phyloP scores from a whole-genome alignment of 495 filamentous ascomycete species.

The Aspergillus affinis region DNA sequence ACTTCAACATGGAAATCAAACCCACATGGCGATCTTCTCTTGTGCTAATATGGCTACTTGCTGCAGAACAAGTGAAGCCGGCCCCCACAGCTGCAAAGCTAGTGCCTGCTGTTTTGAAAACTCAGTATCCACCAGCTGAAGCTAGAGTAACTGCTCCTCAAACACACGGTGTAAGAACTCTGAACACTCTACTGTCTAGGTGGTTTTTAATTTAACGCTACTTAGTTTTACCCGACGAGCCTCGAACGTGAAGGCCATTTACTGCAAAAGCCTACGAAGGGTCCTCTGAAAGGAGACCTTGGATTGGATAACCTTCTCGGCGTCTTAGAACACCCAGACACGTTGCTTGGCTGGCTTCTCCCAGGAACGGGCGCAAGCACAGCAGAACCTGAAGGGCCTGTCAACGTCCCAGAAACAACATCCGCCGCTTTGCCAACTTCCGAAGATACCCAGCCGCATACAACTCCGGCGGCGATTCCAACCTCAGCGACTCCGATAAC shows the following conservation, averaged over 20 bases:
- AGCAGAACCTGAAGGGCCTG: neutral
- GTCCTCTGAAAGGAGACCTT: conserved; percentile 27
- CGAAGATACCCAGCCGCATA: neutral
- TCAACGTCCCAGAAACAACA: conserved; percentile 10
- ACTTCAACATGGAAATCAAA: conserved; percentile 18
- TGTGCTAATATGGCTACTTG: conserved; percentile 41
- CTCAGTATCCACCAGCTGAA: conserved; percentile 37
- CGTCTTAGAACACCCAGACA: conserved; percentile 27
- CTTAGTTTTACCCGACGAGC: conserved; percentile 37
- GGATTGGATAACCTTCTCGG: conserved; percentile 23
- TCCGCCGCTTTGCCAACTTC: neutral
- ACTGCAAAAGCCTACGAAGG: conserved; percentile 25
- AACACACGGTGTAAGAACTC: conserved; percentile 33
- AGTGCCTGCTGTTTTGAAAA: conserved; percentile 27
- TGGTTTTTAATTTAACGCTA: neutral
- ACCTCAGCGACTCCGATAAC: neutral
- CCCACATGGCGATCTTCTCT: conserved; percentile 23
- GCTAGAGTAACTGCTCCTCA: conserved; percentile 26
- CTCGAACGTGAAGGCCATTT: conserved; percentile 46
- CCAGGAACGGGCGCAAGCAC: conserved; percentile 2
- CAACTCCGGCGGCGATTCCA: neutral
- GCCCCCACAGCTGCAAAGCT: conserved; percentile 28
- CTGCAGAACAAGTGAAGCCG: conserved; percentile 27
- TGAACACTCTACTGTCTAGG: neutral
- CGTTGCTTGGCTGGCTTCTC: conserved; percentile 16